Evolutionary conservation across 2,329 filamentous ascomycete genomes (phyloP).

Genomic region (Alternaria infectoria): DNA sequence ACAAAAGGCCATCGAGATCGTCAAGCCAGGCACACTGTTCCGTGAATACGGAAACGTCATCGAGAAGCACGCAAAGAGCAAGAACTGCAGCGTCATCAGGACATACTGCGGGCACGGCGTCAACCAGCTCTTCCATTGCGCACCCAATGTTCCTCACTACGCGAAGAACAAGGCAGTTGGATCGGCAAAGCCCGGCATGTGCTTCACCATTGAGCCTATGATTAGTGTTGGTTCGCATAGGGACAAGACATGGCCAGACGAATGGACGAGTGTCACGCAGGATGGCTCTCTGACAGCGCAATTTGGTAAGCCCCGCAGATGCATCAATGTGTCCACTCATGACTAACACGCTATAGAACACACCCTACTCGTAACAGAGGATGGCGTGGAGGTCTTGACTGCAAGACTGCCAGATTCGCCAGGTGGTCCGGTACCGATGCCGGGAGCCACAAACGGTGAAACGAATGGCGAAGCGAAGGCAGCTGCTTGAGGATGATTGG

Average conservation of each 20-base stretch:
- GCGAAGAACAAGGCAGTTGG: slow-evolving; percentile 98
- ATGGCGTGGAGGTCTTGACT: slow-evolving; percentile 81
- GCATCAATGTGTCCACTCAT: neutral
- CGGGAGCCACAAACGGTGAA: slow-evolving; percentile 33
- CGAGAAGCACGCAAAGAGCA: slow-evolving; percentile 89
- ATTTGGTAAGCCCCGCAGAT: slow-evolving; percentile 69
- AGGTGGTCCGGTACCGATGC: slow-evolving; percentile 72
- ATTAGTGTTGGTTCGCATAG: slow-evolving; percentile 88
- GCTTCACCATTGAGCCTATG: slow-evolving; percentile 99
- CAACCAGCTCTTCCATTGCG: slow-evolving; percentile 90
- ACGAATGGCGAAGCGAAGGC: slow-evolving; percentile 34
- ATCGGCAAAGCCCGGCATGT: slow-evolving; percentile 94
- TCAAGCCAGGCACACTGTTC: slow-evolving; percentile 92
- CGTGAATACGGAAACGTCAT: slow-evolving; percentile 93
- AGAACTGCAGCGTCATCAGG: slow-evolving; percentile 87
- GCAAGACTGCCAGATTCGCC: slow-evolving; percentile 75
- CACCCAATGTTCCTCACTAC: slow-evolving; percentile 95
- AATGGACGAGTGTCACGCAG: slow-evolving; percentile 95
- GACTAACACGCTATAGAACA: slow-evolving; percentile 64
- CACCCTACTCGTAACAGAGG: slow-evolving; percentile 81
- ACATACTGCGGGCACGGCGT: slow-evolving; percentile 97
- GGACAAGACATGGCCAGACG: slow-evolving; percentile 96
- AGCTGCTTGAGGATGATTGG: slow-evolving; percentile 14
- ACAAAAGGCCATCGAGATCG: slow-evolving; percentile 86
- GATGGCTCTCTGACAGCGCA: slow-evolving; percentile 92